phyloP scores from a whole-genome alignment of 2,329 filamentous ascomycete species.

The Beauveria sp. region DNA sequence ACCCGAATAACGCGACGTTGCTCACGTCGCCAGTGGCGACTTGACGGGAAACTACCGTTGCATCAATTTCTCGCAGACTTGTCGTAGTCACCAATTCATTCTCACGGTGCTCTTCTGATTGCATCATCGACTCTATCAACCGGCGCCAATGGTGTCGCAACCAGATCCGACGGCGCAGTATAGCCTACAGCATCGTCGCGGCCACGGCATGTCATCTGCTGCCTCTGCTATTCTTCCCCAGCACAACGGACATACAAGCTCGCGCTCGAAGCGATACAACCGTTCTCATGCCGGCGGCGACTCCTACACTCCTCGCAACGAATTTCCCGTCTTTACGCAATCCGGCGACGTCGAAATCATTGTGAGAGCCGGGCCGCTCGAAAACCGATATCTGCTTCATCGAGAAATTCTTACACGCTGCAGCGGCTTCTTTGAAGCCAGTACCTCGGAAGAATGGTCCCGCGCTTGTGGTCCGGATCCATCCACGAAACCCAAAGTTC shows the following conservation, averaged over 20 bases:
- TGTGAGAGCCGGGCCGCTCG: slow-evolving; percentile 52
- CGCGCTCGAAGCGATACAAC: slow-evolving; percentile 62
- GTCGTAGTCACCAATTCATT: background rate
- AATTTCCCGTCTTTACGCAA: slow-evolving; percentile 85
- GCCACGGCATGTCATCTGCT: slow-evolving; percentile 50
- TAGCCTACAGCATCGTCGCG: slow-evolving; percentile 20
- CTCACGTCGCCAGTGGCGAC: slow-evolving; percentile 5
- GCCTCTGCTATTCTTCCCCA: slow-evolving; percentile 33
- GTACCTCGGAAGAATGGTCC: slow-evolving; percentile 70
- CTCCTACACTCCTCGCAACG: slow-evolving; percentile 68
- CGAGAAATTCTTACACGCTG: slow-evolving; percentile 80
- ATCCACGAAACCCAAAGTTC: slow-evolving; percentile 5
- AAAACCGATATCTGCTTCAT: slow-evolving; percentile 83
- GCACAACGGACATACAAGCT: slow-evolving; percentile 30
- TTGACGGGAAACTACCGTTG: background rate
- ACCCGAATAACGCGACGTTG: background rate
- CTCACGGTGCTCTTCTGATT: background rate
- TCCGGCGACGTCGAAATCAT: slow-evolving; percentile 91
- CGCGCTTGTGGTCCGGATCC: slow-evolving; percentile 18
- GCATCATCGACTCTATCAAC: background rate
- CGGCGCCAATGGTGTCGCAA: slow-evolving; percentile 51
- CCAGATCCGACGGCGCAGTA: slow-evolving; percentile 33
- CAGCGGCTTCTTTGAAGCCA: slow-evolving; percentile 89
- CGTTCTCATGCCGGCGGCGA: slow-evolving; percentile 72
- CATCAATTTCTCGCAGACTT: background rate